phyloP scores from a whole-genome alignment of 2,329 filamentous ascomycete species.

The Ceratocystis smalleyi region DNA sequence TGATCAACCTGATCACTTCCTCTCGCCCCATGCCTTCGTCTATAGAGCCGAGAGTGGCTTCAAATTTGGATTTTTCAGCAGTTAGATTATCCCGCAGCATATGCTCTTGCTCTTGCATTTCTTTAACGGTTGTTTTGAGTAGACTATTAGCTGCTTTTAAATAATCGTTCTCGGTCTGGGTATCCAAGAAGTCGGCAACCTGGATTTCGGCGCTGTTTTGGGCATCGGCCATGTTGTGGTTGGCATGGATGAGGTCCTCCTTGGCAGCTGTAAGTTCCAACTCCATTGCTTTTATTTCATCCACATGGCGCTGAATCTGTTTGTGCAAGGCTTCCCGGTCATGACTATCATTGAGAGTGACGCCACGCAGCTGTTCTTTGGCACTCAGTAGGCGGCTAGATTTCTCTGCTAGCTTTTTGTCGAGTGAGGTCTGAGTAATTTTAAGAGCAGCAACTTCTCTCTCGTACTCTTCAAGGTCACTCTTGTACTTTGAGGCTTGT shows the following conservation, averaged over 20 bases:
- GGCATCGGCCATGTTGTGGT: not conserved
- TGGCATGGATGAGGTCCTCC: not conserved
- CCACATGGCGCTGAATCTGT: not conserved
- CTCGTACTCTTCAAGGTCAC: not conserved
- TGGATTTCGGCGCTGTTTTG: not conserved
- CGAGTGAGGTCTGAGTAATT: not conserved
- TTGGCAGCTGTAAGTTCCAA: not conserved
- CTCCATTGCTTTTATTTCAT: not conserved
- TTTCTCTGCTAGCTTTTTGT: not conserved
- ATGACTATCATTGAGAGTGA: not conserved
- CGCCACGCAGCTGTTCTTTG: not conserved
- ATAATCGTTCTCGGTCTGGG: not conserved
- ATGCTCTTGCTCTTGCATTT: not conserved
- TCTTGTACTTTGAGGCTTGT: not conserved
- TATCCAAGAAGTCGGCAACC: not conserved
- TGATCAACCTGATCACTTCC: not conserved
- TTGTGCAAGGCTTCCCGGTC: not conserved
- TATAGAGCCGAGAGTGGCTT: not conserved
- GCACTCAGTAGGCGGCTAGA: not conserved
- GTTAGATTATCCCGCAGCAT: not conserved
- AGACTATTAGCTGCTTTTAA: not conserved
- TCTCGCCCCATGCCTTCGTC: not conserved
- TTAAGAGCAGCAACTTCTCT: not conserved
- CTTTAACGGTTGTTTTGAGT: accelerated
- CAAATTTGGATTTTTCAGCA: not conserved